Evolutionary conservation across 192 early-diverging fungal species (phyloP).

Genomic region (Coemansia sp.): DNA sequence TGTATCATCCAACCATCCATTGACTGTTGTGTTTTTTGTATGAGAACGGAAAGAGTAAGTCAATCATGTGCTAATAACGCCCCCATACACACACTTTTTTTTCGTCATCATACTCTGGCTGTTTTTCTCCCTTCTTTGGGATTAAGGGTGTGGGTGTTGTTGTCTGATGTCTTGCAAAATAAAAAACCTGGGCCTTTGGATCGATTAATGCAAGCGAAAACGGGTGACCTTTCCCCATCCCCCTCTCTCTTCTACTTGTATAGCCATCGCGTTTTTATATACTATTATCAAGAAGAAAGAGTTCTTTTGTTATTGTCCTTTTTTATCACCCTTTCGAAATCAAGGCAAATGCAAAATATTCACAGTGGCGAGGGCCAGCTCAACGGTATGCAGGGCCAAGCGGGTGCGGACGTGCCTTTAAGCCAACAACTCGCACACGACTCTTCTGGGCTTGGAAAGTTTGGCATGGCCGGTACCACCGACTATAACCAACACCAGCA

Average conservation of each 20-base stretch:
- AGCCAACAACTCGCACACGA: slow-evolving; percentile 21
- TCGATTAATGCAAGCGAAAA: background rate
- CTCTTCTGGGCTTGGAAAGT: slow-evolving; percentile 32
- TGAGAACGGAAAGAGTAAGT: too few species aligned
- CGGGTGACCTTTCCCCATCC: background rate
- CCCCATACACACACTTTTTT: background rate
- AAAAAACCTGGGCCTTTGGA: slow-evolving; percentile 4
- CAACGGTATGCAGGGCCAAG: slow-evolving; percentile 15
- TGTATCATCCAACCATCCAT: too few species aligned
- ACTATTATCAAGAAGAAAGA: background rate
- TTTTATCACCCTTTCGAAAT: background rate
- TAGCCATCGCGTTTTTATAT: slow-evolving; percentile 2
- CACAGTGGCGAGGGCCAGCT: slow-evolving; percentile 24
- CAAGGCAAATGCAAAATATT: slow-evolving; percentile 21
- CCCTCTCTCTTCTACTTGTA: background rate
- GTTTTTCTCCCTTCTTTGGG: background rate
- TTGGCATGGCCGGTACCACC: slow-evolving; percentile 17
- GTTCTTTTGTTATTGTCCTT: background rate
- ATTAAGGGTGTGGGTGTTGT: too few species aligned
- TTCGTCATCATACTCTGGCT: background rate
- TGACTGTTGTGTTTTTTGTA: too few species aligned
- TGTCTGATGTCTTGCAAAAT: background rate
- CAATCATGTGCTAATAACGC: too few species aligned
- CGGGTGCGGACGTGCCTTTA: slow-evolving; percentile 18
- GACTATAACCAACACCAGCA: slow-evolving; percentile 32